A percentile compares a stretch with the other conserved stretches of the same genome.
Conservation (phyloP, 2,329 filamentous ascomycete genomes). For the Beauveria brongniartii region DNA sequence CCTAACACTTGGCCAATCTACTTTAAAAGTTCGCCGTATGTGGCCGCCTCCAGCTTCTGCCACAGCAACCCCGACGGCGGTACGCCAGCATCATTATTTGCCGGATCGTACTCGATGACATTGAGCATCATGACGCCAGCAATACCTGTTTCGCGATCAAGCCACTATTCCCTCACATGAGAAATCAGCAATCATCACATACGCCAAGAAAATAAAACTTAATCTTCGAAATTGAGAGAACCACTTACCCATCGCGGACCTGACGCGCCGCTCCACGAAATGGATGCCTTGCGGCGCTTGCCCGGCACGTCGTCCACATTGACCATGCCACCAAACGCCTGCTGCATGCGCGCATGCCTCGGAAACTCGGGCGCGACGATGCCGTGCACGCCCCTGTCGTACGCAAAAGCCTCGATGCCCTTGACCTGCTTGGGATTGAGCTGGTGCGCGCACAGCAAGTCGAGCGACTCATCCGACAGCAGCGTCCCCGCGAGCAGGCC, state of each 20-base stretch:
- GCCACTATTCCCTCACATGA: constrained; percentile 17
- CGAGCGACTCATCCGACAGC: constrained; percentile 22
- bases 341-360: constrained; percentile 23
- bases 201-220: neutral
- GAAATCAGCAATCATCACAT: neutral
- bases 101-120: constrained; percentile 5
- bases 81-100: neutral
- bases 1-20: neutral
- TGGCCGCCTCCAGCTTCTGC: constrained; percentile 1
- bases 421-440: constrained; percentile 23
- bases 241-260: constrained; percentile 35
- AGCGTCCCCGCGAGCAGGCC: constrained; percentile 25
- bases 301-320: constrained; percentile 31
- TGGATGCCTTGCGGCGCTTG: constrained; percentile 32
- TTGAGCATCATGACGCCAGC: constrained; percentile 11
- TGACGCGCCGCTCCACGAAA: constrained; percentile 36
- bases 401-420: constrained; percentile 14
- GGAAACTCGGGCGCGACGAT: constrained; percentile 31
- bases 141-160: constrained; percentile 19
- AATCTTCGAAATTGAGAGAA: neutral
- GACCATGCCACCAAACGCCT: constrained; percentile 31
- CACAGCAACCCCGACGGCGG: constrained; percentile 4
- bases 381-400: constrained; percentile 15
- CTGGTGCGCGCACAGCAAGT: constrained; percentile 33
- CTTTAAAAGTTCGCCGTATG: neutral